Evolutionary conservation across 1,284 basidiomycete species (phyloP).

Genomic region (Austroboletus niveus): DNA sequence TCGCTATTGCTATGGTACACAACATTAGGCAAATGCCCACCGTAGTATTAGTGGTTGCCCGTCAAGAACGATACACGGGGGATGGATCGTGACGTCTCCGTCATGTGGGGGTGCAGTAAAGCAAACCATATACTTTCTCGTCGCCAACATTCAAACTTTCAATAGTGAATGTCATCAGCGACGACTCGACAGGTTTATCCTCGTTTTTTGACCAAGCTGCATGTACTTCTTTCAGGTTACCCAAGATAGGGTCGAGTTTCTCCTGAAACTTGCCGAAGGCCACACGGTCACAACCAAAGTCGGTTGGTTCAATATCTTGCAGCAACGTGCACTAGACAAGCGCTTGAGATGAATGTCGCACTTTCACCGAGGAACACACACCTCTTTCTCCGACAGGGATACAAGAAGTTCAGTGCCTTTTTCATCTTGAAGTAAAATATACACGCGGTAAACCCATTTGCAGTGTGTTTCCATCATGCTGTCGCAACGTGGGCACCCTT

Average conservation of each 20-base stretch:
- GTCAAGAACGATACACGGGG: too few relatives aligned
- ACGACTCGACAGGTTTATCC: conserved; percentile 21
- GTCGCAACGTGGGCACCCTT: conserved; percentile 49
- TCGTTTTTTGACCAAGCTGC: conserved; percentile 22
- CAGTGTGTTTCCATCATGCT: conserved; percentile 50
- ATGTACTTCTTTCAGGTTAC: conserved; percentile 36
- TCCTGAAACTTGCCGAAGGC: conserved; percentile 38
- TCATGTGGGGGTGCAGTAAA: conserved; percentile 14
- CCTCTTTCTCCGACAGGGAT: conserved; percentile 45
- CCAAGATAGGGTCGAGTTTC: conserved; percentile 44
- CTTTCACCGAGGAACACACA: conserved; percentile 18
- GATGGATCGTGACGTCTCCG: neutral
- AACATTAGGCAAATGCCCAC: too few relatives aligned
- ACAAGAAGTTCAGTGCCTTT: conserved; percentile 41
- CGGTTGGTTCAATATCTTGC: conserved; percentile 40
- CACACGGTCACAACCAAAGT: conserved; percentile 40
- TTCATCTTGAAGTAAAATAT: conserved; percentile 50
- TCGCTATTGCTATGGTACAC: neutral
- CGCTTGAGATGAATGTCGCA: neutral
- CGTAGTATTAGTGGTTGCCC: too few relatives aligned
- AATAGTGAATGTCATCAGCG: conserved; percentile 28
- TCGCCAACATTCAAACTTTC: conserved; percentile 30
- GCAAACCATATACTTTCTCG: conserved; percentile 23
- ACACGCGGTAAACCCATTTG: conserved; percentile 47
- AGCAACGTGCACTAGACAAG: conserved; percentile 42